Base-by-base conservation (phyloP, 1,284 basidiomycete species). In the Microbotryum silenes-acaulis region DNA sequence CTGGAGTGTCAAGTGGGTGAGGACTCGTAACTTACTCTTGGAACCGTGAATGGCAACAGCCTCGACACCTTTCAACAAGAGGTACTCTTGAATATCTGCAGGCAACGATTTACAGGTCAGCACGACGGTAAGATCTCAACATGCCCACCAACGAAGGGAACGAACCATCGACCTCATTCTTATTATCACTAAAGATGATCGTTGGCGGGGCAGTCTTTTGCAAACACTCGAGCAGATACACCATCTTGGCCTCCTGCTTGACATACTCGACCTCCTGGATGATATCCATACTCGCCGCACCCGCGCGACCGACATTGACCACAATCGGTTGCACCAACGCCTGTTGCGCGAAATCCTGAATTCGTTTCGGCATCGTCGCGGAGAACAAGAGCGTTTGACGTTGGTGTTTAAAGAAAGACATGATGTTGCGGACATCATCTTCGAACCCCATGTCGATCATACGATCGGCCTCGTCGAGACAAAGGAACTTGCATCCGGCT, bases 371-470 rank as follows among this genome's bases (percentile, higher is more conserved):
- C 96, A 98, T 99, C 0, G 96, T 99, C 0, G 96, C 96, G 1
- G 93, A 97, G 75, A 98, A 98, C 18, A 99, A 80, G 1, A 98
- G 80, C 0, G 96, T 98, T 78, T 99, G 96, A 4, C 94, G 83
- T 82, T 99, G 96, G 66, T 88, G 84, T 88, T 89, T 93, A 81
- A 97, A 97, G 76, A 91, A 97, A 69, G 88, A 91, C 91, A 98
- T 97, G 72, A 99, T 96, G 73, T 92, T 94, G 61, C 94, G 82
- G 31, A 99, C 92, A 72, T 98, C 94, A 61, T 98, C 96, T 76
- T 98, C 96, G 72, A 99, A 99, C 0, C 94, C 96, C 75, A 97
- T 82, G 73, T 98, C 96, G 67, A 99, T 94, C 96, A 99, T 98
- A 56, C 96, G 81, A 77, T 98, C 96, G 1, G 96, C 96, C 77